Percentiles rank a stretch among this genome's conserved stretches.
phyloP scores from a whole-genome alignment of 257 asterid species.

The Rubia yunnanensis region DNA sequence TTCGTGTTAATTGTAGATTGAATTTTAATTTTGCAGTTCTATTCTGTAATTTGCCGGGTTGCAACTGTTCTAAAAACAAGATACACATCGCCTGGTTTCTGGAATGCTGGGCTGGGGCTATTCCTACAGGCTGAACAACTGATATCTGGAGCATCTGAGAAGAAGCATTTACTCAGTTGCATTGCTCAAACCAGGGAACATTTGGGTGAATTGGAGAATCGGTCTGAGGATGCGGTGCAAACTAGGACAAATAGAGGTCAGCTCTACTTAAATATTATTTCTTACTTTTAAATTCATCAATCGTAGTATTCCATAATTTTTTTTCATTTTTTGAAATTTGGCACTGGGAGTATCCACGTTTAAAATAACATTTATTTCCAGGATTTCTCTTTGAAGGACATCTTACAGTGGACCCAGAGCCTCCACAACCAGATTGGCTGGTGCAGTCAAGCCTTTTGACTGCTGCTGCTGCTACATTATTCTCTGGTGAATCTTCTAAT shows the following conservation, averaged over 20 bases:
- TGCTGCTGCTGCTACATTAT: constrained; percentile 72
- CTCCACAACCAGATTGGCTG: constrained; percentile 88
- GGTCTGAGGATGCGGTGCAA: constrained; percentile 30
- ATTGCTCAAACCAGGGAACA: constrained; percentile 61
- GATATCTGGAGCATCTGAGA: constrained; percentile 40
- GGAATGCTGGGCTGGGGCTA: constrained; percentile 77
- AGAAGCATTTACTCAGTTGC: constrained; percentile 58
- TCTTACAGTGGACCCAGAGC: constrained; percentile 90
- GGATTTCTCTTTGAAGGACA: constrained; percentile 97
- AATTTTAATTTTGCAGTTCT: constrained; percentile 42
- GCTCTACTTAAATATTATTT: constrained; percentile 16
- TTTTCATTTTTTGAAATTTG: constrained; percentile 9
- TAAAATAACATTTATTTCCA: constrained; percentile 16
- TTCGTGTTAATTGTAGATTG: background rate
- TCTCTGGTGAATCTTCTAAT: constrained; percentile 58
- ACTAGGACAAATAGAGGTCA: constrained; percentile 56
- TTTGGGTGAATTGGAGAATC: constrained; percentile 42
- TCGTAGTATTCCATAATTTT: background rate
- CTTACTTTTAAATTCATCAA: background rate
- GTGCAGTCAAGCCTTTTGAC: constrained; percentile 53
- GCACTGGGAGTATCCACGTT: background rate
- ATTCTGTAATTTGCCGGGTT: constrained; percentile 64
- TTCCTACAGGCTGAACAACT: constrained; percentile 63
- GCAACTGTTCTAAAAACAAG: constrained; percentile 83
- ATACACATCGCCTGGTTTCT: constrained; percentile 86